Evolutionary conservation across 208 protist genomes (phyloP), one percentile per base, ranked within the genome.

Genomic region (Vickermania ingenoplastis): DNA sequence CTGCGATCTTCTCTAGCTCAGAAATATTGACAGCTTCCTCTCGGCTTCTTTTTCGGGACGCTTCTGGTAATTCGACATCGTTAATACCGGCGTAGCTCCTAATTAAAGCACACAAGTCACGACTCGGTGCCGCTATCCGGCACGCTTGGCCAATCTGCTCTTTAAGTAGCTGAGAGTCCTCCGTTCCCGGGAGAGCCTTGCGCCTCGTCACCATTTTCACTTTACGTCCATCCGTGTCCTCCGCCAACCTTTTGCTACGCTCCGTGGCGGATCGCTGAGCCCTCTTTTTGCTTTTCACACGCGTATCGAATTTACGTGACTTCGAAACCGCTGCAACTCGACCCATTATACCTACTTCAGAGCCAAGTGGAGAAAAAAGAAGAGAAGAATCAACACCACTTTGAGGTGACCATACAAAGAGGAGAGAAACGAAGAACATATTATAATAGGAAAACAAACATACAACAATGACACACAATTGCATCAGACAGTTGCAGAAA

Each of bases 91-190:
- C 67, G 68, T 73, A 81, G 59, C 75, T 62, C 23, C 69, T 80
- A 58, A 94, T 75, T 13, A 94, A 66, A 14, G 68, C 24, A 59
- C 86, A 94, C 22, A 94, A 67, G 53, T 91, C 82, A 17, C 60
- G 67, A 54, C 70, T 77, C 3, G 87, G 67, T 14, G 67, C 71
- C 3, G 77, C 73, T 3, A 94, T 81, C 5, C 87, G 81, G 59
- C 79, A 86, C 11, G 83, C 79, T 67, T 94, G 79, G 7, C 79
- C 54, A 54, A 94, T 91, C 67, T 89, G 88, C 7, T 58, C 23
- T 31, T 91, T 24, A 24, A 94, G 74, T 57, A 94, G 76, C 29
- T 54, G 25, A 45, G 65, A 61, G 36, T 91, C 75, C 31, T 63
- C 75, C 5, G 68, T 68, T 1, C 65, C 61, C 0, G 84, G 73